Evolutionary conservation across 768 basidiomycete species (phyloP).

Genomic region (Boletus sp.): DNA sequence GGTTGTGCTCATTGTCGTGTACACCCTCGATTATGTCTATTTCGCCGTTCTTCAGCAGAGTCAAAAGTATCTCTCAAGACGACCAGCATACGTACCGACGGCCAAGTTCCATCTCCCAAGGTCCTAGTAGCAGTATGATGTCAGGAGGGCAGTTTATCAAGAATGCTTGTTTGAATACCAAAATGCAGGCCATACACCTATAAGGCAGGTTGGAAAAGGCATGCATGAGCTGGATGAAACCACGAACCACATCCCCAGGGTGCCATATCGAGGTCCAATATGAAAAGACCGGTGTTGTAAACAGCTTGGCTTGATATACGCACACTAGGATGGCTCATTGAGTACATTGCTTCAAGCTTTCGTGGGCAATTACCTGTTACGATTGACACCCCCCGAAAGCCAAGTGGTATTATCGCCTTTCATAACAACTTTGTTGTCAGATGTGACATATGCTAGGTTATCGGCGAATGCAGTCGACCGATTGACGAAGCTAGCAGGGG

Average conservation of each 20-base stretch:
- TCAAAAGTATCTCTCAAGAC: constrained; percentile 2
- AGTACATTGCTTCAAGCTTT: constrained; percentile 2
- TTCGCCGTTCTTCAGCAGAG: constrained; percentile 58
- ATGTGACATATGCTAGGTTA: constrained; percentile 55
- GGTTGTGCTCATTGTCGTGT: constrained; percentile 81
- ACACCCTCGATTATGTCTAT: constrained; percentile 86
- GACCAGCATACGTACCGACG: constrained; percentile 44
- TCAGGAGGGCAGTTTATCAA: constrained; percentile 3
- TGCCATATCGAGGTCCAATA: constrained; percentile 79
- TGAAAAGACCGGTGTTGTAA: constrained; percentile 79
- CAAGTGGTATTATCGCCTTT: constrained; percentile 67
- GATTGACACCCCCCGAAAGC: constrained; percentile 50
- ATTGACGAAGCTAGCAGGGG: constrained; percentile 57
- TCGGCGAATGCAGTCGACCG: constrained; percentile 48
- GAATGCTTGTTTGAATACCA: constrained; percentile 44
- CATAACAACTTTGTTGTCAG: constrained; percentile 67
- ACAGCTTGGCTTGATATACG: constrained; percentile 64
- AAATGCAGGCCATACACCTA: constrained; percentile 83
- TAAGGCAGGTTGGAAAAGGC: constrained; percentile 2
- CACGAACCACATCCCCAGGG: constrained; percentile 82
- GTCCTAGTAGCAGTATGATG: constrained; percentile 22
- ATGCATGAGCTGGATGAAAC: neutral
- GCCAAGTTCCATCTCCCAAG: constrained; percentile 58
- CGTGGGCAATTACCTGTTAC: constrained; percentile 50
- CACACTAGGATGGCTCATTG: constrained; percentile 45